These are phyloP conservation scores for Trichosporon asahii DNA, from an alignment of 1,284 basidiomycete genomes.

Conservation along the genomic window DNA sequence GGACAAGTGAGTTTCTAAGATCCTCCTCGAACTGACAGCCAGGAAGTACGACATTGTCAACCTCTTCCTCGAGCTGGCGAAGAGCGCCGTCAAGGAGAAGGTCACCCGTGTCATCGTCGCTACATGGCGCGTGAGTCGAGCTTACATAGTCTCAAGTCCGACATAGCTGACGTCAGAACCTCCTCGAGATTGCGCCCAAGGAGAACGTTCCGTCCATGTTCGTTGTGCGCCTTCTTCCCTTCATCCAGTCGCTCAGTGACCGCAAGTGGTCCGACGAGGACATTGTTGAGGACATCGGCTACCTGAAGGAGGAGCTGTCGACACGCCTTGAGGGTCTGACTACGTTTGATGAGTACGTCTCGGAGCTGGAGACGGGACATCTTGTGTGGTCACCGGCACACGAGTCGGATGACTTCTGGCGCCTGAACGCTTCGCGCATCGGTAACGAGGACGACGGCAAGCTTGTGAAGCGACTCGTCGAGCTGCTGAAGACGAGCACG, in stretches of 20 bases:
- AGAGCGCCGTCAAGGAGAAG: slow-evolving; percentile 93
- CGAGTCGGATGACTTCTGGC: slow-evolving; percentile 96
- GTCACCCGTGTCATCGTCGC: slow-evolving; percentile 92
- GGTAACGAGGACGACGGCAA: slow-evolving; percentile 77
- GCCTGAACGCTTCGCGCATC: slow-evolving; percentile 84
- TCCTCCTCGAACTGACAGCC: neutral
- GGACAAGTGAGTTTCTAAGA: slow-evolving; percentile 59
- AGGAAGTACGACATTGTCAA: slow-evolving; percentile 88
- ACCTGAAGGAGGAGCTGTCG: slow-evolving; percentile 75
- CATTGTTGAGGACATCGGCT: slow-evolving; percentile 84
- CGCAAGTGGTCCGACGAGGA: slow-evolving; percentile 96
- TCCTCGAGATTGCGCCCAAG: slow-evolving; percentile 60
- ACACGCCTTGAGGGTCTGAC: slow-evolving; percentile 73
- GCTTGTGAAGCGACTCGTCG: slow-evolving; percentile 75
- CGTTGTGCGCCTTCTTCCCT: slow-evolving; percentile 78
- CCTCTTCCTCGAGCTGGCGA: slow-evolving; percentile 79
- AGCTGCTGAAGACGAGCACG: slow-evolving; percentile 64
- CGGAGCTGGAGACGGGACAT: slow-evolving; percentile 84
- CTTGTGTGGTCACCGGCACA: slow-evolving; percentile 94
- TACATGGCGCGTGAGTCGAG: slow-evolving; percentile 68
- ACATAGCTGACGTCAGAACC: slow-evolving; percentile 60
- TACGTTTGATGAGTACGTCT: slow-evolving; percentile 92
- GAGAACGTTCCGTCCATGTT: slow-evolving; percentile 90
- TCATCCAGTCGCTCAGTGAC: slow-evolving; percentile 73
- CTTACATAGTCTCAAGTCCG: neutral